phyloP scores from a whole-genome alignment of 352 stramenopile species.

The Thalassiosira mediterranea region DNA sequence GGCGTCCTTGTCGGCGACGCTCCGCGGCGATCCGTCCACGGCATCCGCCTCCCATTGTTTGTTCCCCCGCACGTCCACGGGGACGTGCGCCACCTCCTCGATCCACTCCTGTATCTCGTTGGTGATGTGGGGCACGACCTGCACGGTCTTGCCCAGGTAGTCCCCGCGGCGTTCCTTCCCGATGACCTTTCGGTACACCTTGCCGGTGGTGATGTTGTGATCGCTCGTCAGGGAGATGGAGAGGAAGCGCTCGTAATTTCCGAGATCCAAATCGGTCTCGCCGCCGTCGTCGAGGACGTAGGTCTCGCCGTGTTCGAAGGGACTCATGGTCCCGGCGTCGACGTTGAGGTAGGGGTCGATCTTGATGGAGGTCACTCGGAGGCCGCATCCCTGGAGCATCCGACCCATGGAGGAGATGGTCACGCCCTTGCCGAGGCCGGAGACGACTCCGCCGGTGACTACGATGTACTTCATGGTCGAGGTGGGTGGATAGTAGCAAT shows the following conservation, averaged over 20 bases:
- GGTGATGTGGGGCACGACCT: conserved; percentile 88
- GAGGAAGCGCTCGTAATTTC: conserved; percentile 99
- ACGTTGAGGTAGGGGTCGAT: conserved; percentile 94
- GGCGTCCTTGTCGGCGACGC: conserved; percentile 22
- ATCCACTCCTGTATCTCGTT: conserved; percentile 97
- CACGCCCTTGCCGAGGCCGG: conserved; percentile 92
- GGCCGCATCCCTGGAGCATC: conserved; percentile 94
- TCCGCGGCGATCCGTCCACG: conserved; percentile 43
- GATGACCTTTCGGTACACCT: conserved; percentile 97
- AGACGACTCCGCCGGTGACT: conserved; percentile 94
- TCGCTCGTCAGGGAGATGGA: conserved; percentile 92
- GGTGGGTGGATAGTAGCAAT: too few species aligned
- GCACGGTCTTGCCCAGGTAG: conserved; percentile 98
- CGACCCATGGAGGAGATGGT: conserved; percentile 95
- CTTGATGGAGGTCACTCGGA: conserved; percentile 95
- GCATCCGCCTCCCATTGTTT: conserved; percentile 61
- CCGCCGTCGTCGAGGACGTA: conserved; percentile 98
- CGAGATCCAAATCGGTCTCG: conserved; percentile 96
- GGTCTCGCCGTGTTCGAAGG: conserved; percentile 74
- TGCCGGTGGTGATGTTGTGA: conserved; percentile 99
- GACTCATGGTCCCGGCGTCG: conserved; percentile 96
- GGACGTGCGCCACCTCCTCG: conserved; percentile 94
- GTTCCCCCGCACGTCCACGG: conserved; percentile 87
- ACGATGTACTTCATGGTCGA: conserved; percentile 93
- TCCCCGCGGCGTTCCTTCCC: conserved; percentile 94